These are phyloP conservation scores for Pyrenophora seminiperda DNA, from an alignment of 2,329 filamentous ascomycete genomes.

Conservation along the genomic window DNA sequence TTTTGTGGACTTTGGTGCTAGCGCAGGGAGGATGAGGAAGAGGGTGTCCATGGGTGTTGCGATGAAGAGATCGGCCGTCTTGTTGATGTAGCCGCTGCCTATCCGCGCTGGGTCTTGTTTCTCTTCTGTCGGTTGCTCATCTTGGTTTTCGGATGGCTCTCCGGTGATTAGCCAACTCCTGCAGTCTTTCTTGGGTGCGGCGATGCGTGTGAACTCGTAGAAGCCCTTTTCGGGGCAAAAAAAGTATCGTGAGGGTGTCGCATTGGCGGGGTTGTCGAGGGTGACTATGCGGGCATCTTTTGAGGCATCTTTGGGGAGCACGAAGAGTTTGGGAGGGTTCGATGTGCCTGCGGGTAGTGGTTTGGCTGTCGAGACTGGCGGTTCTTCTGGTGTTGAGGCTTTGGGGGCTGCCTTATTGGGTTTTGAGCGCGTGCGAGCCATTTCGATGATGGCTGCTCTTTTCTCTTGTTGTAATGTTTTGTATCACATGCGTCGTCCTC, in stretches of 20 bases:
- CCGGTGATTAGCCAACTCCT: constrained; percentile 60
- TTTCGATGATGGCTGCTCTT: constrained; percentile 25
- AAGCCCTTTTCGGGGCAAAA: constrained; percentile 64
- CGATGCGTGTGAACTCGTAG: constrained; percentile 65
- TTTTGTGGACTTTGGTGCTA: constrained; percentile 57
- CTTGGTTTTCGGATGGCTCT: constrained; percentile 11
- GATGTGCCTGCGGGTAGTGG: constrained; percentile 45
- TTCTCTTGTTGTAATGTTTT: neutral
- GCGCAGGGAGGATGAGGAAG: constrained; percentile 78
- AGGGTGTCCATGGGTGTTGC: constrained; percentile 83
- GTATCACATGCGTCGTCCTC: neutral
- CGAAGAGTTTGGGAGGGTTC: constrained; percentile 60
- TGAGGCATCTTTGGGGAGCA: constrained; percentile 61
- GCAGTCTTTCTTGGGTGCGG: constrained; percentile 56
- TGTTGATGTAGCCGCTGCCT: constrained; percentile 61
- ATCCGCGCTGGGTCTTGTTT: constrained; percentile 14
- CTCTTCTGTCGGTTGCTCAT: constrained; percentile 1
- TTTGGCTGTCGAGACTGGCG: constrained; percentile 25
- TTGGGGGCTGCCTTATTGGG: constrained; percentile 22
- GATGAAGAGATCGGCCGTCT: constrained; percentile 75
- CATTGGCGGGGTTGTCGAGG: constrained; percentile 60
- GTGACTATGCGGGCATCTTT: constrained; percentile 60
- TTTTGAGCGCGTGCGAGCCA: constrained; percentile 47
- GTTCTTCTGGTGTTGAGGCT: constrained; percentile 35
- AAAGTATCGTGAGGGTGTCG: constrained; percentile 57